These are phyloP conservation scores for Citrus hindsii DNA, from an alignment of 345 rosid species.

Conservation along the genomic window DNA sequence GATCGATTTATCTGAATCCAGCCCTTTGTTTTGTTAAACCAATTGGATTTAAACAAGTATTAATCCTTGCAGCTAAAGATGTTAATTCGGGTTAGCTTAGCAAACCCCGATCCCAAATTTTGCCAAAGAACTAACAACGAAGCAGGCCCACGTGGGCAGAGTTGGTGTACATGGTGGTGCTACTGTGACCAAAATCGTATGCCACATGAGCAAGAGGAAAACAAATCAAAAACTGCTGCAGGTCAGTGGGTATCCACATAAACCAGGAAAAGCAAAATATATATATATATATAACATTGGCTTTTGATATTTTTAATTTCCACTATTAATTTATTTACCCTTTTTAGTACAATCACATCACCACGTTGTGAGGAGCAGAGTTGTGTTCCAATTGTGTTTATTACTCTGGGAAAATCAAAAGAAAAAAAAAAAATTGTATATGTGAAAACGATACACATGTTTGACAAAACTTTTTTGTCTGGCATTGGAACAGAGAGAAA, in stretches of 20 bases:
- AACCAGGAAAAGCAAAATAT: neutral
- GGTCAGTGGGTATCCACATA: neutral
- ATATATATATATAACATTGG: neutral
- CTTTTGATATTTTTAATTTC: neutral
- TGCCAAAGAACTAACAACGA: neutral
- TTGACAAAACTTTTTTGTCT: slow-evolving; percentile 21
- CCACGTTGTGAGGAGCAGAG: slow-evolving; percentile 17
- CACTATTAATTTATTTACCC: neutral
- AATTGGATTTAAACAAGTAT: neutral
- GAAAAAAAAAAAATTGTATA: neutral
- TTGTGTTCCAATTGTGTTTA: slow-evolving; percentile 1
- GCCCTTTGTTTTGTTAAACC: neutral
- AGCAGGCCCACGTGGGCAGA: neutral
- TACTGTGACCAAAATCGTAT: neutral
- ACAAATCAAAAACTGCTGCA: neutral
- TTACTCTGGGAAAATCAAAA: too few relatives aligned
- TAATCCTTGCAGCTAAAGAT: neutral
- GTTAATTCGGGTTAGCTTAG: neutral
- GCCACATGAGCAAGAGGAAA: slow-evolving; percentile 5
- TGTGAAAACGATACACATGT: slow-evolving; percentile 6
- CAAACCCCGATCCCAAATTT: neutral
- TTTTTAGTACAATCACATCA: slow-evolving; percentile 20
- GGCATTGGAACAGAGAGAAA: neutral
- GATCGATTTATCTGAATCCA: neutral
- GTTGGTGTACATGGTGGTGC: neutral